Base-by-base conservation (phyloP, 768 basidiomycete genomes). In the Nidularia pulvinata region DNA sequence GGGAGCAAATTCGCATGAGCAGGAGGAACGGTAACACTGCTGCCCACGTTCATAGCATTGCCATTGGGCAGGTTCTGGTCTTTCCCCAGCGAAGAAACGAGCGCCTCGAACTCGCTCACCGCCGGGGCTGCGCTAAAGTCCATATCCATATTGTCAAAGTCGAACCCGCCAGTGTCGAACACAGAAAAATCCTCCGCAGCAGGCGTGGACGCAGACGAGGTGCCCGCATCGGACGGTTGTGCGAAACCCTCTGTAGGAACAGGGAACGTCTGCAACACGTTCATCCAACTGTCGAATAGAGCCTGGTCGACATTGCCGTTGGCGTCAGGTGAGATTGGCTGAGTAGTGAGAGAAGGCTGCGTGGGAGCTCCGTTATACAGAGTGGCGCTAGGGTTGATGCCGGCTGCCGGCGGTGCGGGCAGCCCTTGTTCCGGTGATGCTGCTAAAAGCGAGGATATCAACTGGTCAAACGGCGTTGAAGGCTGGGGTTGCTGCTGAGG, bases 261-360 rank as follows among this genome's bases (percentile, higher is more conserved):
- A 6, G 79, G 71, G 49, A 81, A 77, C 2, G 72, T 65, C 43
- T 80, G 72, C n/a, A 83, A 66, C 47, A 79, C 73, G 49, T 71
- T 74, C 65, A 83, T 69, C 80, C 80, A 83, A 36, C 71, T 77
- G 55, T 83, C 77, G 55, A 80, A 73, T 9, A 74, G 61, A 19
- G 68, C 57, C 48, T 72, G 69, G 57, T 82, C 80, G 39, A 67
- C 59, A 11, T 57, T 56, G 33, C 56, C 56, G 44, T 44, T 33
- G 19, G 53, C 47, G 9, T 35, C 33, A 33, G 46, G 6, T 19
- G 16, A 42, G 11, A 42, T 11, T 11, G 11, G 37, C 37, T 42
- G 11, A 16, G 16, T 2, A 42, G 37, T 42, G 3, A 4, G 4
- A 42, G 37, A 42, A 42, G 11, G 16, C 11, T 42, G 37, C 37